Evolutionary conservation across 2,329 filamentous ascomycete species (phyloP).

Genomic region (Massarina eburnea): DNA sequence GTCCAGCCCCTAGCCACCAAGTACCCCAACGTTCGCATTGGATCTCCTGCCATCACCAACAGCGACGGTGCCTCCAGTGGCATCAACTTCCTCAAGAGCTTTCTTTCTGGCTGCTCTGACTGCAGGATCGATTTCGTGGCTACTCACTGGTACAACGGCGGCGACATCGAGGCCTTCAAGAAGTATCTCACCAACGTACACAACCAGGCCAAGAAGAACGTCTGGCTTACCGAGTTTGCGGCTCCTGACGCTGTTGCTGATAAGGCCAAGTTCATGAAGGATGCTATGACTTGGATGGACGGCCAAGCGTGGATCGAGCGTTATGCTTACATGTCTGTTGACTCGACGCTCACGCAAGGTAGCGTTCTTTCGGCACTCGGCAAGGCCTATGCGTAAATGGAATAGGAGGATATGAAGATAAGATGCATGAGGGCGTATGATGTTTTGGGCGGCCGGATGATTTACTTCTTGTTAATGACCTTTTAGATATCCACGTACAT

Average conservation of each 20-base stretch:
- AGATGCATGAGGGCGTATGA: too few relatives aligned
- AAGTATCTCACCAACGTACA: constrained; percentile 41
- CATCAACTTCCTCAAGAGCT: constrained; percentile 34
- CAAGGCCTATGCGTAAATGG: constrained; percentile 13
- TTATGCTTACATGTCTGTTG: constrained; percentile 37
- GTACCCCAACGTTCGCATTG: constrained; percentile 30
- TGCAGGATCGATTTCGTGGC: constrained; percentile 40
- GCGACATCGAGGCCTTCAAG: constrained; percentile 36
- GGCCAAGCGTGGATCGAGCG: constrained; percentile 31
- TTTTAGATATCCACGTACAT: too few relatives aligned
- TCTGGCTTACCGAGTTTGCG: constrained; percentile 44
- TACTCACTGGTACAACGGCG: constrained; percentile 42
- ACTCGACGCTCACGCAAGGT: constrained; percentile 21
- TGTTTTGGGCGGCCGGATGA: too few relatives aligned
- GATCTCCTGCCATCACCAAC: constrained; percentile 41
- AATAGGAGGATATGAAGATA: too few relatives aligned
- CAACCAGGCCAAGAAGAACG: constrained; percentile 27
- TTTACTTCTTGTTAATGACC: too few relatives aligned
- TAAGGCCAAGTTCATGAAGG: constrained; percentile 28
- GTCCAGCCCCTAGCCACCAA: constrained; percentile 28
- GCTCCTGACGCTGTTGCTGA: constrained; percentile 21
- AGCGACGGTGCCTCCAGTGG: constrained; percentile 24
- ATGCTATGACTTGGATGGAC: constrained; percentile 41
- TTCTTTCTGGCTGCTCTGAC: constrained; percentile 26
- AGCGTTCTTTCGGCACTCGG: constrained; percentile 23